Percentiles rank a stretch among this genome's conserved stretches.
phyloP scores from a whole-genome alignment of 352 stramenopile species.

The Blastocystis hominis region DNA sequence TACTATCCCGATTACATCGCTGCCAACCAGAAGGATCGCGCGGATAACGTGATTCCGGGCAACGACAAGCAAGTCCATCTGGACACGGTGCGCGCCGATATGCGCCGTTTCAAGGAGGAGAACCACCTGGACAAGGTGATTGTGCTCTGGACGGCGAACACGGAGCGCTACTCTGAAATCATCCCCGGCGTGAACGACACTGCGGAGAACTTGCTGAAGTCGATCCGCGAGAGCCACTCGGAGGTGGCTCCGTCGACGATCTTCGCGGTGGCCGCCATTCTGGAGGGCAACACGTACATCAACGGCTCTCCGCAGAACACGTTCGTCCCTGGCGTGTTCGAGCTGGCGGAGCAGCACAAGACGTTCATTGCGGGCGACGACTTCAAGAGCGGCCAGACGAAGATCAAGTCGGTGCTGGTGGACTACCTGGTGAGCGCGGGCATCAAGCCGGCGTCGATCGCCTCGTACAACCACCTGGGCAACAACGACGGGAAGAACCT shows the following conservation, averaged over 20 bases:
- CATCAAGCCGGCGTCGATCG: slow-evolving; percentile 96
- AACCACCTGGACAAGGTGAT: slow-evolving; percentile 92
- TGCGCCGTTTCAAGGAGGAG: slow-evolving; percentile 86
- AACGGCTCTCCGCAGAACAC: slow-evolving; percentile 98
- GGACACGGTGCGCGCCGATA: slow-evolving; percentile 73
- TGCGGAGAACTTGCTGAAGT: slow-evolving; percentile 84
- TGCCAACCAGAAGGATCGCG: slow-evolving; percentile 92
- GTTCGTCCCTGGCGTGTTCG: slow-evolving; percentile 91
- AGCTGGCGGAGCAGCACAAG: slow-evolving; percentile 82
- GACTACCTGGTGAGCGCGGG: slow-evolving; percentile 95
- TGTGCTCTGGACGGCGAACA: slow-evolving; percentile 97
- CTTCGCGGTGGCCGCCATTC: slow-evolving; percentile 92
- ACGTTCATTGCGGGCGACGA: slow-evolving; percentile 95
- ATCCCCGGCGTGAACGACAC: slow-evolving; percentile 95
- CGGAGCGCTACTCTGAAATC: slow-evolving; percentile 91
- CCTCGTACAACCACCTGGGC: slow-evolving; percentile 98
- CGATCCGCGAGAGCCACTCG: slow-evolving; percentile 84
- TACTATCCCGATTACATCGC: slow-evolving; percentile 99
- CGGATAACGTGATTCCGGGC: slow-evolving; percentile 88
- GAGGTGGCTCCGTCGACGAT: slow-evolving; percentile 86
- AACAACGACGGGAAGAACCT: slow-evolving; percentile 99
- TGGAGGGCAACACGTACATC: slow-evolving; percentile 96
- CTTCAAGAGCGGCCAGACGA: slow-evolving; percentile 98
- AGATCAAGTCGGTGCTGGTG: slow-evolving; percentile 98
- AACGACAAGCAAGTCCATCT: slow-evolving; percentile 81